phyloP scores from a whole-genome alignment of 163 green algal genomes.

The Coccomyxa subellipsoidea region DNA sequence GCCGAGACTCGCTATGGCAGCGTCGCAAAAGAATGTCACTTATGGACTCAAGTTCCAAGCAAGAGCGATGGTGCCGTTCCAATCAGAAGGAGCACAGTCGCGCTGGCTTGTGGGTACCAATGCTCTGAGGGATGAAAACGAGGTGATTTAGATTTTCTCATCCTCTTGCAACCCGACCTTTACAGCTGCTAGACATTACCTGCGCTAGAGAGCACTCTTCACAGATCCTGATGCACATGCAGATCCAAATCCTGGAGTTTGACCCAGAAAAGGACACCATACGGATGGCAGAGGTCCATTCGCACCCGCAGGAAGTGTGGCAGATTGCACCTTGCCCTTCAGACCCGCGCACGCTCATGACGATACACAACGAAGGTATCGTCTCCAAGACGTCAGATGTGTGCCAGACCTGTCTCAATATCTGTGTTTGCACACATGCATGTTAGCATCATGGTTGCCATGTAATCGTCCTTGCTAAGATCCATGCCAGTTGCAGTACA shows the following conservation, averaged over 20 bases:
- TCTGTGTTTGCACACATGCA: not conserved
- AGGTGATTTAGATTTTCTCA: conserved; percentile 47
- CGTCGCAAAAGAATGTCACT: conserved; percentile 2
- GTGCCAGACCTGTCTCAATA: not conserved
- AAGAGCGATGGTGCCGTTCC: conserved; percentile 1
- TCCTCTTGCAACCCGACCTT: no score
- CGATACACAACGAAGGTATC: conserved; percentile 71
- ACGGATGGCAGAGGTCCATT: conserved; percentile 24
- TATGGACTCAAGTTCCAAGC: conserved; percentile 26
- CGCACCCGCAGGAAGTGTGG: conserved; percentile 68
- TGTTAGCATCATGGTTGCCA: not conserved
- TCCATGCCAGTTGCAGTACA: not conserved
- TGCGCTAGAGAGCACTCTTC: not conserved
- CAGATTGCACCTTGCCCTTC: conserved; percentile 48
- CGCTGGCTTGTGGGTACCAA: conserved; percentile 69
- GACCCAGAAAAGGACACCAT: conserved; percentile 42
- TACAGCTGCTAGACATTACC: not conserved
- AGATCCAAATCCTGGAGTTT: conserved; percentile 32
- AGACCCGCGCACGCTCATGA: conserved; percentile 48
- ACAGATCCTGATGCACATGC: no score
- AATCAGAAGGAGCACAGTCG: not conserved
- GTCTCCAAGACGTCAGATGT: not conserved
- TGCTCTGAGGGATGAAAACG: conserved; percentile 70
- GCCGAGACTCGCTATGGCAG: not conserved
- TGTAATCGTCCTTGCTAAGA: not conserved